phyloP scores from a whole-genome alignment of 768 basidiomycete genomes.

The Tylopilus intermedius region DNA sequence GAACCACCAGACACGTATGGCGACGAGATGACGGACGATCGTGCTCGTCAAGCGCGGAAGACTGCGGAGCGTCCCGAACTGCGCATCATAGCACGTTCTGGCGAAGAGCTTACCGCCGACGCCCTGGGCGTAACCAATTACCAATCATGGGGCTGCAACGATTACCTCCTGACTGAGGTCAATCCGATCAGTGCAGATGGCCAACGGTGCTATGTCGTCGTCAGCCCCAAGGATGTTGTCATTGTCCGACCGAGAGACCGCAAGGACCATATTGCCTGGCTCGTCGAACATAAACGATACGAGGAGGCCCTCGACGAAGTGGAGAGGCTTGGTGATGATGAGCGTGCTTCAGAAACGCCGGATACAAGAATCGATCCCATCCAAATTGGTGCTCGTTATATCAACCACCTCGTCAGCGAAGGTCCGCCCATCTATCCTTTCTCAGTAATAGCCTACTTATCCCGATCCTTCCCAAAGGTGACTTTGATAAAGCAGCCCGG shows the following conservation, averaged over 20 bases:
- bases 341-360: slow-evolving; percentile 27
- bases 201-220: slow-evolving; percentile 68
- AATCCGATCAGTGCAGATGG: slow-evolving; percentile 14
- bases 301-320: slow-evolving; percentile 85
- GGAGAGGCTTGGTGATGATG: slow-evolving; percentile 50
- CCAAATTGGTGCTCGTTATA: slow-evolving; percentile 81
- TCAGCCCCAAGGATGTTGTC: slow-evolving; percentile 84
- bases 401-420: slow-evolving; percentile 78
- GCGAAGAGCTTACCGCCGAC: slow-evolving; percentile 85
- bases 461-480: slow-evolving; percentile 32
- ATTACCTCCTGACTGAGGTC: slow-evolving; percentile 71
- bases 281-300: slow-evolving; percentile 79
- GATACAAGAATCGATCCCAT: slow-evolving; percentile 47
- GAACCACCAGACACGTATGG: slow-evolving; percentile 66
- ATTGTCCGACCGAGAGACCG: slow-evolving; percentile 83
- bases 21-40: slow-evolving; percentile 69
- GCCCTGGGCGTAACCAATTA: slow-evolving; percentile 74
- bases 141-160: slow-evolving; percentile 86
- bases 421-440: slow-evolving; percentile 41
- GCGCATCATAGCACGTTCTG: slow-evolving; percentile 80
- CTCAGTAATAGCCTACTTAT: background rate
- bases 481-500: slow-evolving; percentile 74
- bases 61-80: slow-evolving; percentile 90
- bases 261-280: slow-evolving; percentile 87
- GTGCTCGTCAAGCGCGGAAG: slow-evolving; percentile 71